Conservation (phyloP, 1,284 basidiomycete genomes). For the Phlebopus sp. region DNA sequence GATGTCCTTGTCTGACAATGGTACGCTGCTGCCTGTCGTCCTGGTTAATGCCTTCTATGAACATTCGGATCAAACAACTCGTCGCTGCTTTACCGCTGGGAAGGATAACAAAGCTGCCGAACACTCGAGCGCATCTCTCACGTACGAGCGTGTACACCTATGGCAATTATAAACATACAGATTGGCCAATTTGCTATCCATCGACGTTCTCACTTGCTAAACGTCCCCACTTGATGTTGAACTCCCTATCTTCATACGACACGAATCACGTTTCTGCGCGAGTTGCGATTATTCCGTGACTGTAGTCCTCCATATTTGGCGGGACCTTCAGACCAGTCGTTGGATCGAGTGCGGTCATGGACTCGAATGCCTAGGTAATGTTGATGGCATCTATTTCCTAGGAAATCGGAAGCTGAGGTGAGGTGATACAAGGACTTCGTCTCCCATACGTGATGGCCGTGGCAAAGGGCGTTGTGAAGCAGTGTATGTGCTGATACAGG, state of each 20-base stretch:
- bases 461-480: neutral
- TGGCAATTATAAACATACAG: no score
- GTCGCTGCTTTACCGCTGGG: no score
- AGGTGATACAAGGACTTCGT: conserved; percentile 11
- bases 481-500: neutral
- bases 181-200: no score
- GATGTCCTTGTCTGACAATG: no score
- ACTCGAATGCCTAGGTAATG: conserved; percentile 18
- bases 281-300: neutral
- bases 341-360: conserved; percentile 14
- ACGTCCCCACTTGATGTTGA: neutral
- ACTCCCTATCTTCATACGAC: neutral
- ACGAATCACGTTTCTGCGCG: neutral
- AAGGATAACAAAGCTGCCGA: no score
- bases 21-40: no score
- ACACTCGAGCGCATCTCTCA: no score
- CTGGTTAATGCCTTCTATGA: no score
- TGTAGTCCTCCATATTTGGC: conserved; percentile 1
- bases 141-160: no score
- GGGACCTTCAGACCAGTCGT: conserved; percentile 8
- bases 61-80: no score
- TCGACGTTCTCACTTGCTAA: neutral
- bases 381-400: conserved; percentile 17
- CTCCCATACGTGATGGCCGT: conserved; percentile 14
- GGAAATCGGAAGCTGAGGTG: neutral